Evolutionary conservation across 306 rosid genomes (phyloP).

Genomic region (Dicorynia guianensis): DNA sequence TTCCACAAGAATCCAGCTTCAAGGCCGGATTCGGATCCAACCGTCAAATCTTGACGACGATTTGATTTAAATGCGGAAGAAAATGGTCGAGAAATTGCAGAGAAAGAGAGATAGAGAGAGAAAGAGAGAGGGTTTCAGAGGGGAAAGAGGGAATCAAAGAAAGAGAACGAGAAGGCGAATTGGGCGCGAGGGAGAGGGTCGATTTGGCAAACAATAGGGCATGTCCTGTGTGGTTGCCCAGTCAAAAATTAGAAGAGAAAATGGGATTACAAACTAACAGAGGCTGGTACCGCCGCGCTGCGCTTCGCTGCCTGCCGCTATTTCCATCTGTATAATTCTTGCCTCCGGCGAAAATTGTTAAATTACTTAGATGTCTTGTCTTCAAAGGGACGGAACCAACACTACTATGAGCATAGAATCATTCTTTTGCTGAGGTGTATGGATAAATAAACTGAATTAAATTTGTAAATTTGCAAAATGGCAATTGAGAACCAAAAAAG

Average conservation of each 20-base stretch:
- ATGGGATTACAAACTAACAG: no score
- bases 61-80: constrained; percentile 25
- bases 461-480: no score
- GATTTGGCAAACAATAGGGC: constrained; percentile 51
- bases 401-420: no score
- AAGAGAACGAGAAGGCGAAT: constrained; percentile 48
- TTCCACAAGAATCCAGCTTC: constrained; percentile 28
- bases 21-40: constrained; percentile 31
- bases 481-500: no score
- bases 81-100: constrained; percentile 26
- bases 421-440: no score
- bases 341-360: no score
- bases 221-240: constrained; percentile 40
- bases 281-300: no score
- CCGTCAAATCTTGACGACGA: constrained; percentile 35
- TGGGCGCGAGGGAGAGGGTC: constrained; percentile 60
- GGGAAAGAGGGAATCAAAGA: background rate
- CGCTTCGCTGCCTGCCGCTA: no score
- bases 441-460: no score
- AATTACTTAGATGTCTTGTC: no score
- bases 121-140: constrained; percentile 8
- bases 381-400: no score
- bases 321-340: no score
- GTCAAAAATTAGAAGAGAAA: constrained; percentile 47
- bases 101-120: constrained; percentile 11